Conservation (phyloP, 1,284 basidiomycete species). For the Sporisorium iseilematis-ciliati region DNA sequence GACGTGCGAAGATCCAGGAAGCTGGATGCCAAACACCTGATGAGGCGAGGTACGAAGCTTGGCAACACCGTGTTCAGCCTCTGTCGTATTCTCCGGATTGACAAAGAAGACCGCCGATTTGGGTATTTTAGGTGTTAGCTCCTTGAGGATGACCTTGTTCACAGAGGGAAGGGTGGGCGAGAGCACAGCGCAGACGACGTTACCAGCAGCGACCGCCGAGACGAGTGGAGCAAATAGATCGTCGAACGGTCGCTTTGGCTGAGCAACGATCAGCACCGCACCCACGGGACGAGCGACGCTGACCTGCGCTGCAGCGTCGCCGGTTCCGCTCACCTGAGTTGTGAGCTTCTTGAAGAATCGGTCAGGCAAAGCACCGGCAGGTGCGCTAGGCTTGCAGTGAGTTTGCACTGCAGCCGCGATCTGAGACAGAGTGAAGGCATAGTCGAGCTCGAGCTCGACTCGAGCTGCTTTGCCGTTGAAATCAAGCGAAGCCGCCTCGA, state of each 20-base stretch:
- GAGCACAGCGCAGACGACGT: slow-evolving; percentile 21
- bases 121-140: slow-evolving; percentile 12
- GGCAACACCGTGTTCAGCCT: neutral
- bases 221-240: slow-evolving; percentile 21
- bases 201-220: slow-evolving; percentile 17
- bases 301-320: neutral
- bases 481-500: slow-evolving; percentile 19
- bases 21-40: slow-evolving; percentile 2
- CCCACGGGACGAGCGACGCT: slow-evolving; percentile 8
- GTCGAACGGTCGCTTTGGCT: slow-evolving; percentile 22
- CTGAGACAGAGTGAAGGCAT: slow-evolving; percentile 16
- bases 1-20: slow-evolving; percentile 16
- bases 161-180: slow-evolving; percentile 10
- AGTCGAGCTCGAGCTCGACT: slow-evolving; percentile 19
- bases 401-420: slow-evolving; percentile 16
- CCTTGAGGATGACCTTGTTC: slow-evolving; percentile 16
- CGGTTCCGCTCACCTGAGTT: neutral
- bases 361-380: slow-evolving; percentile 3
- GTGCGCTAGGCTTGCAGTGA: slow-evolving; percentile 2
- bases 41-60: neutral
- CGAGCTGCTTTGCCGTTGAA: slow-evolving; percentile 13
- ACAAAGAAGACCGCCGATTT: slow-evolving; percentile 16
- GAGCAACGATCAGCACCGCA: slow-evolving; percentile 16
- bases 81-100: slow-evolving; percentile 3
- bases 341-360: slow-evolving; percentile 14